Percentiles rank a stretch among this genome's conserved stretches.
These are phyloP conservation scores for Lepidium didymum DNA, from an alignment of 345 rosid species.

Conservation along the genomic window DNA sequence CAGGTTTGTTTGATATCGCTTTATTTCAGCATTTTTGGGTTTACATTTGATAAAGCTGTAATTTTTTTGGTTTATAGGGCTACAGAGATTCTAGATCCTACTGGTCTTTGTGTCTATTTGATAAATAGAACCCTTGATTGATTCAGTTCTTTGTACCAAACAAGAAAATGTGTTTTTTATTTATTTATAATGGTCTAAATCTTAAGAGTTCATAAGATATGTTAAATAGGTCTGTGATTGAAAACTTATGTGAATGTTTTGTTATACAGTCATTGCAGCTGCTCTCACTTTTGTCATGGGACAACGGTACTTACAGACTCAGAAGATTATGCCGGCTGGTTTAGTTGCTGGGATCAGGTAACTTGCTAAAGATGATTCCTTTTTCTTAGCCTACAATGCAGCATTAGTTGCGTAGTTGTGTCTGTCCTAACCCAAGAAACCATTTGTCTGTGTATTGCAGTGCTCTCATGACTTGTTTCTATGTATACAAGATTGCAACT, in stretches of 20 bases:
- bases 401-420: background rate
- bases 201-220: background rate
- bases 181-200: background rate
- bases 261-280: constrained; percentile 55
- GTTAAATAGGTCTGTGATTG: background rate
- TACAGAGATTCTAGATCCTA: background rate
- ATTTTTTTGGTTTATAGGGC: background rate
- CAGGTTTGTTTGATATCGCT: constrained; percentile 34
- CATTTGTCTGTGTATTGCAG: constrained; percentile 41
- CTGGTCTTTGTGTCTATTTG: background rate
- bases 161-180: background rate
- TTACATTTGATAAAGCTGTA: background rate
- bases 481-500: constrained; percentile 64
- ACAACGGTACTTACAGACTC: constrained; percentile 61
- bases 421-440: background rate
- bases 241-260: background rate
- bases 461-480: constrained; percentile 77
- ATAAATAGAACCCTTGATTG: background rate
- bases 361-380: too few relatives aligned
- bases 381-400: background rate
- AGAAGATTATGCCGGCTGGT: constrained; percentile 87
- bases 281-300: constrained; percentile 69
- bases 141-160: background rate
- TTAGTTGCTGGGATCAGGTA: constrained; percentile 77
- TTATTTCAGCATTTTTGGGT: background rate